A percentile compares a stretch with the other conserved stretches of the same genome.
Conservation (phyloP, 2,329 filamentous ascomycete species). For the Xylariaceae sp. region DNA sequence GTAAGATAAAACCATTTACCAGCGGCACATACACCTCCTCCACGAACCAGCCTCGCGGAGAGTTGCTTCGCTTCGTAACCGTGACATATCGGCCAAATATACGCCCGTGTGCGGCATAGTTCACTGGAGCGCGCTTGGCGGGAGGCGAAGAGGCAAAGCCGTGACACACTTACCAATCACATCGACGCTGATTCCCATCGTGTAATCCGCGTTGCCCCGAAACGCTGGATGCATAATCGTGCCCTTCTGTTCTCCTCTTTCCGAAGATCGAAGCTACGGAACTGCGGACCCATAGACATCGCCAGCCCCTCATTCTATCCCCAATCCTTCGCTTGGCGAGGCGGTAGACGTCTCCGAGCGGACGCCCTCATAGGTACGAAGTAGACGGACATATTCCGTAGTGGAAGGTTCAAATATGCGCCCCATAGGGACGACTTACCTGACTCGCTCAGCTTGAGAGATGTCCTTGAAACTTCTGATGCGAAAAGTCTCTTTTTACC, state of each 20-base stretch:
- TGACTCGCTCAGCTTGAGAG: no score
- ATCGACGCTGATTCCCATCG: neutral
- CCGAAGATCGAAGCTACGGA: neutral
- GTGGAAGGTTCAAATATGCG: no score
- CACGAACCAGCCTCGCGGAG: no score
- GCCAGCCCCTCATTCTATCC: neutral
- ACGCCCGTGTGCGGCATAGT: neutral
- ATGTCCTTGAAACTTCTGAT: no score
- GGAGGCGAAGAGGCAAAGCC: neutral
- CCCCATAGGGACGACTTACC: no score
- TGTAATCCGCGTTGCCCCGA: neutral
- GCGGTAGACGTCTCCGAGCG: neutral
- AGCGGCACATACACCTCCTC: neutral
- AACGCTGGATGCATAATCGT: neutral
- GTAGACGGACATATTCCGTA: neutral
- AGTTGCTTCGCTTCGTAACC: no score
- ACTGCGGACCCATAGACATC: neutral
- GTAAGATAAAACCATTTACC: neutral
- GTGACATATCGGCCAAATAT: neutral
- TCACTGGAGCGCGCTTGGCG: neutral
- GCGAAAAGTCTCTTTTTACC: constrained; percentile 7
- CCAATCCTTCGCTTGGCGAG: constrained; percentile 12
- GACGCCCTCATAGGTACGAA: neutral
- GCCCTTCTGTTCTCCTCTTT: neutral
- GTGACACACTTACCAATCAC: neutral